Evolutionary conservation across 2,329 filamentous ascomycete species (phyloP).

Genomic region (Magnaporthiopsis incrustans): DNA sequence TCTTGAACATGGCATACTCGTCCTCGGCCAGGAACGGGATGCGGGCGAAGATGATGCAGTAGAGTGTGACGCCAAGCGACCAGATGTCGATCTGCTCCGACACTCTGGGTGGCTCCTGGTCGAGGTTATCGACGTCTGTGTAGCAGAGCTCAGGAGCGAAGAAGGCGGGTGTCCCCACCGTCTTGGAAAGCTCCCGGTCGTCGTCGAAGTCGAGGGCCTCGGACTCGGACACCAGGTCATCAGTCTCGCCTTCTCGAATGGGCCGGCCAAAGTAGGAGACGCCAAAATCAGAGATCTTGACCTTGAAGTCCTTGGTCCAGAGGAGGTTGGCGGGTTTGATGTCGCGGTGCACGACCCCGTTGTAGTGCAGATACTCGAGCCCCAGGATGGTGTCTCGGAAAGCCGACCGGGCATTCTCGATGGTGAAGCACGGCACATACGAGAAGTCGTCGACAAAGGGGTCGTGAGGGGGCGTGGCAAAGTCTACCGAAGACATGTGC

Average conservation of each 20-base stretch:
- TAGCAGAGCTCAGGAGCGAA: slow-evolving; percentile 96
- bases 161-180: slow-evolving; percentile 93
- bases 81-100: slow-evolving; percentile 95
- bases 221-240: slow-evolving; percentile 67
- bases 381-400: slow-evolving; percentile 92
- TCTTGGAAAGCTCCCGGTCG: slow-evolving; percentile 94
- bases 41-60: slow-evolving; percentile 88
- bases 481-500: slow-evolving; percentile 59
- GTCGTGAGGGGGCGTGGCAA: slow-evolving; percentile 49
- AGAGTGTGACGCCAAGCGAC: slow-evolving; percentile 93
- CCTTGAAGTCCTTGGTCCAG: slow-evolving; percentile 73
- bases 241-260: slow-evolving; percentile 71
- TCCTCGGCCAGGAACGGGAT: slow-evolving; percentile 90
- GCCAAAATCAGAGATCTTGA: slow-evolving; percentile 98
- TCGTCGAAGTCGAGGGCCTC: slow-evolving; percentile 85
- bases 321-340: slow-evolving; percentile 88
- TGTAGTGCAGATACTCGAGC: slow-evolving; percentile 85
- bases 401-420: slow-evolving; percentile 70
- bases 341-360: slow-evolving; percentile 76
- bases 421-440: slow-evolving; percentile 87
- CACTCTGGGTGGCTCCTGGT: slow-evolving; percentile 63
- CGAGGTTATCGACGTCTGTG: slow-evolving; percentile 62
- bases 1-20: slow-evolving; percentile 84
- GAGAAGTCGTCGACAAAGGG: slow-evolving; percentile 79
- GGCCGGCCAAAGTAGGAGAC: slow-evolving; percentile 94